phyloP scores from a whole-genome alignment of 306 rosid species.

The Hippophae rhamnoides region DNA sequence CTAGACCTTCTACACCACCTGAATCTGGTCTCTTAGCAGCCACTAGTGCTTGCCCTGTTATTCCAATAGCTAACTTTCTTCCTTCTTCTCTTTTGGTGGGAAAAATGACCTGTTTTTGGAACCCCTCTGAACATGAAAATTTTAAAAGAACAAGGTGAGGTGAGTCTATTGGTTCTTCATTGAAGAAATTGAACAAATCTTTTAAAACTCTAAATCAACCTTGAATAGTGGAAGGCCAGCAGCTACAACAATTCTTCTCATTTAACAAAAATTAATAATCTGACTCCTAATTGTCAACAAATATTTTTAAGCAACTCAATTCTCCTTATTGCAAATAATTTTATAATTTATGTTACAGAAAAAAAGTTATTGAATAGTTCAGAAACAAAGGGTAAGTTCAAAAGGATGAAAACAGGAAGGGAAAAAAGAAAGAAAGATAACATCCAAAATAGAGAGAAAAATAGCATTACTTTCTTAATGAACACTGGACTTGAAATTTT shows the following conservation, averaged over 20 bases:
- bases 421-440: background rate
- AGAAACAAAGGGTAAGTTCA: no score
- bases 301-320: background rate
- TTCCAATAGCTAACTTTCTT: constrained; percentile 31
- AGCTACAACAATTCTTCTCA: no score
- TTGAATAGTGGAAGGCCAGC: no score
- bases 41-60: constrained; percentile 43
- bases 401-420: background rate
- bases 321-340: background rate
- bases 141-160: constrained; percentile 22
- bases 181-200: no score
- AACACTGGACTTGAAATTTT: background rate
- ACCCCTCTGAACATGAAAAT: constrained; percentile 32
- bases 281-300: no score
- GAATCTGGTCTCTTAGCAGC: constrained; percentile 87
- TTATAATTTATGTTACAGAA: no score
- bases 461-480: background rate
- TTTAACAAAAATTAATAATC: no score
- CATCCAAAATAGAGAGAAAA: background rate
- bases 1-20: constrained; percentile 86
- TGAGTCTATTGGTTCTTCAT: no score
- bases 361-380: no score
- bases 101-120: constrained; percentile 29
- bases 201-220: no score
- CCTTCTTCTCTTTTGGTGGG: constrained; percentile 40